These are phyloP conservation scores for Scorias spongiosa DNA, from an alignment of 2,329 filamentous ascomycete genomes.

Conservation along the genomic window DNA sequence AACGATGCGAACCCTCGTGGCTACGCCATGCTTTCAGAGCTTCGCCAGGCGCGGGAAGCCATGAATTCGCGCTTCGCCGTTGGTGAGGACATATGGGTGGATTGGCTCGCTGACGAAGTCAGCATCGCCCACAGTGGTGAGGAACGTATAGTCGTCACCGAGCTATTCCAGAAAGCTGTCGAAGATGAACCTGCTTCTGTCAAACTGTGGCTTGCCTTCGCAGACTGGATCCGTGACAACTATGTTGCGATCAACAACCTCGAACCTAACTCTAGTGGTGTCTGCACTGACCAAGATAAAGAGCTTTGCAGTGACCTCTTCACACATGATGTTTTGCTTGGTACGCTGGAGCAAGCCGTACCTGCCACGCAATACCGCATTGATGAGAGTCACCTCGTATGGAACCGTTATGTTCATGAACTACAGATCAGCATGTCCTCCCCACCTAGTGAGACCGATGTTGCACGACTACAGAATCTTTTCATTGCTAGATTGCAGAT, in stretches of 20 bases:
- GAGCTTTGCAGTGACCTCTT: constrained; percentile 57
- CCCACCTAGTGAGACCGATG: constrained; percentile 38
- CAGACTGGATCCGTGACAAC: constrained; percentile 61
- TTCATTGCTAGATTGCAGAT: constrained; percentile 55
- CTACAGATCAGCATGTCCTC: constrained; percentile 51
- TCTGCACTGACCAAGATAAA: constrained; percentile 51
- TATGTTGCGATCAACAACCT: constrained; percentile 47
- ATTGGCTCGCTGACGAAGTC: constrained; percentile 60
- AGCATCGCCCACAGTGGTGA: constrained; percentile 46
- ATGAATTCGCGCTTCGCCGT: constrained; percentile 52
- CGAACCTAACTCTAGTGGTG: constrained; percentile 29
- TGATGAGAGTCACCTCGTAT: constrained; percentile 61
- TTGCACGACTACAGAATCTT: constrained; percentile 51
- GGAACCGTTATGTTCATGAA: constrained; percentile 58
- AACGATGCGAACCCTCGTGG: constrained; percentile 21
- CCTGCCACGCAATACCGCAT: constrained; percentile 59
- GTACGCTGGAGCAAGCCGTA: constrained; percentile 57
- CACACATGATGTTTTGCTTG: constrained; percentile 48
- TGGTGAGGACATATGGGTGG: constrained; percentile 63
- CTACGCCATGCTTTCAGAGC: constrained; percentile 30
- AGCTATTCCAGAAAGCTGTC: constrained; percentile 56
- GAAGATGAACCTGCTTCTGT: constrained; percentile 58
- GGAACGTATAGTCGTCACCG: constrained; percentile 52
- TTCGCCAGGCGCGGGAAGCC: constrained; percentile 37
- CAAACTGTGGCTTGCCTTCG: constrained; percentile 62